A percentile compares a stretch with the other conserved stretches of the same genome.
Conservation (phyloP, 345 rosid genomes). For the Raphanus sativus region DNA sequence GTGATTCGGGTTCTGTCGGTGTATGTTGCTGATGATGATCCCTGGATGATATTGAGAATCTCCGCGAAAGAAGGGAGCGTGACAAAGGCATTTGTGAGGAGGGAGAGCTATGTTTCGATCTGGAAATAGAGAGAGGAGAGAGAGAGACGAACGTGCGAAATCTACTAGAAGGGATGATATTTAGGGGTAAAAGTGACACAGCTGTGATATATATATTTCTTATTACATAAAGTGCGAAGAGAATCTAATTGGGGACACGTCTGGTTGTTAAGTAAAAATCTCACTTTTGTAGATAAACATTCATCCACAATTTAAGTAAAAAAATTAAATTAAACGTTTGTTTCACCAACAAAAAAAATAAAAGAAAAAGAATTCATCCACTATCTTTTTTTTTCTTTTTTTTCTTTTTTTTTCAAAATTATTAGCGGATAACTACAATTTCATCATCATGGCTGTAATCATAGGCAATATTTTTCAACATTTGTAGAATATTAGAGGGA, state of each 20-base stretch:
- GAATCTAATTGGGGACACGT: conserved; percentile 5
- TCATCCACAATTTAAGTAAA: not conserved
- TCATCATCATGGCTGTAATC: no score
- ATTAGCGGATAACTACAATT: no score
- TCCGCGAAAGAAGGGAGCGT: conserved; percentile 56
- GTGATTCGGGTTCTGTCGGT: conserved; percentile 14
- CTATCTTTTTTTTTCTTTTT: no score
- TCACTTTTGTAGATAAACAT: not conserved
- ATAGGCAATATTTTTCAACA: not conserved
- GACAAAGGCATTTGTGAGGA: conserved; percentile 51
- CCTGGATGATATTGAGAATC: conserved; percentile 57
- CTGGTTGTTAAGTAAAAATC: not conserved
- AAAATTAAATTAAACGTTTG: no score
- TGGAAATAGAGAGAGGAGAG: conserved; percentile 22
- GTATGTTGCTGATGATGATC: conserved; percentile 23
- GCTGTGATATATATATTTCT: conserved; percentile 18
- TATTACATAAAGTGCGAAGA: not conserved
- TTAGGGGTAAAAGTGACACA: conserved; percentile 16
- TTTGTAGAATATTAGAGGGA: not conserved
- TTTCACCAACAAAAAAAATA: no score
- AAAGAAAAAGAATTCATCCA: no score
- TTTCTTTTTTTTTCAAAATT: no score
- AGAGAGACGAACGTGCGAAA: conserved; percentile 22
- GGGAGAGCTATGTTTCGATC: conserved; percentile 12
- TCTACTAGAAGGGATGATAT: conserved; percentile 1